Base-by-base conservation (phyloP, 1,139 yeast species). In the Saccharomycopsis crataegensis region DNA sequence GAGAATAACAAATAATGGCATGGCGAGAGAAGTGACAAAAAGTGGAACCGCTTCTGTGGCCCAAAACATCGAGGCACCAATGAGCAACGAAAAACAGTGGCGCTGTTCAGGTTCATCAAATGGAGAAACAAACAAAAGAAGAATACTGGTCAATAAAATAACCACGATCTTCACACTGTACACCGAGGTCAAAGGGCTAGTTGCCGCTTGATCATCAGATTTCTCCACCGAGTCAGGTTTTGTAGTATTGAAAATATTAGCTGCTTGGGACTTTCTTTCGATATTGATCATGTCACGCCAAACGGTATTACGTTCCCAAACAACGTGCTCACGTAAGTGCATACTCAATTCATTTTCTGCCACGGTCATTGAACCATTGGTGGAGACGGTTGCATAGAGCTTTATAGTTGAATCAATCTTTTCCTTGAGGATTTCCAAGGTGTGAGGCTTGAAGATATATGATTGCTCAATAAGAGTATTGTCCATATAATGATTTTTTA, bases 11-110 rank as follows among this genome's bases (percentile, higher is more conserved):
- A 91, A 71, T 49, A 91, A 73, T 5, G 98, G 98, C 11, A 91
- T 81, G 53, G 89, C 67, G 64, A 91, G 68, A 1, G 96, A 82
- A 7, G 98, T 91, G 14, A 84, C 87, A 67, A 86, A 90, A 49
- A 91, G 72, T 8, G 98, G 98, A 59, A 91, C 78, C 0, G 96
- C 85, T 65, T 91, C 98, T 2, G 96, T 82, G 1, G 97, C 97
- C 98, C 98, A 91, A 43, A 89, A 71, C 43, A 83, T 68, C 1
- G 88, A 84, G n/a, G 84, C 83, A 67, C 86, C 79, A 17, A 80
- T 79, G 32, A 83, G 76, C 50, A 83, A 68, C 1, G 89, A 86
- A 73, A 83, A 79, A 67, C 89, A 83, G 62, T 83, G 78, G 60
- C 75, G 74, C 63, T 83, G 86, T 6, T 79, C 80, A 32, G 67